Evolutionary conservation across 139 green algal genomes (phyloP).

Genomic region (Volvox reticuliferus): DNA sequence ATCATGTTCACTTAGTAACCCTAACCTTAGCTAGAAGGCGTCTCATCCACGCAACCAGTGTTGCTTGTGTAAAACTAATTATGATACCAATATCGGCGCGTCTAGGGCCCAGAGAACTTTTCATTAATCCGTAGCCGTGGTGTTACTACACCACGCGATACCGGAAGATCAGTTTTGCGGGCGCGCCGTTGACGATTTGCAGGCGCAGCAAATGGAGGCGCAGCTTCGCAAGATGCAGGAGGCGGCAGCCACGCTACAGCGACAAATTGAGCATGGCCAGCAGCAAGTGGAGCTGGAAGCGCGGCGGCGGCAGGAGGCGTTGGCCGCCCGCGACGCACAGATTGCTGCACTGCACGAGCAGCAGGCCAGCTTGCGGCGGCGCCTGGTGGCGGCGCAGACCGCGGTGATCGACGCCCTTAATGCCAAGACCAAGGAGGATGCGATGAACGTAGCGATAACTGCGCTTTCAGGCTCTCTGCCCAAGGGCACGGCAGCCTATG

Average conservation of each 20-base stretch:
- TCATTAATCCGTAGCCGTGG: no score
- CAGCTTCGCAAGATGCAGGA: constrained; percentile 27
- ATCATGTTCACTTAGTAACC: no score
- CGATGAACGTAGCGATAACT: constrained; percentile 10
- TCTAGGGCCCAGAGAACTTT: no score
- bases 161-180: no score
- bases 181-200: background rate
- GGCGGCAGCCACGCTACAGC: background rate
- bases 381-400: constrained; percentile 35
- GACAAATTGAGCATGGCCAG: constrained; percentile 12
- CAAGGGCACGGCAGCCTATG: constrained; percentile 42
- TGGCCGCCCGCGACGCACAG: constrained; percentile 11
- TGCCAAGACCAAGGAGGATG: constrained; percentile 51
- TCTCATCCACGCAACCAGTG: no score
- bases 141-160: no score
- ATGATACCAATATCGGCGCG: no score
- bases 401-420: constrained; percentile 46
- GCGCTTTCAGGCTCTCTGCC: constrained; percentile 40
- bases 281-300: constrained; percentile 30
- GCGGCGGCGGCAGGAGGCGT: background rate
- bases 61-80: no score
- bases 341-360: constrained; percentile 31
- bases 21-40: no score
- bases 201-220: constrained; percentile 28
- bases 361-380: constrained; percentile 28